These are phyloP conservation scores for Penicillium canescens DNA, from an alignment of 495 filamentous ascomycete species.

Conservation along the genomic window DNA sequence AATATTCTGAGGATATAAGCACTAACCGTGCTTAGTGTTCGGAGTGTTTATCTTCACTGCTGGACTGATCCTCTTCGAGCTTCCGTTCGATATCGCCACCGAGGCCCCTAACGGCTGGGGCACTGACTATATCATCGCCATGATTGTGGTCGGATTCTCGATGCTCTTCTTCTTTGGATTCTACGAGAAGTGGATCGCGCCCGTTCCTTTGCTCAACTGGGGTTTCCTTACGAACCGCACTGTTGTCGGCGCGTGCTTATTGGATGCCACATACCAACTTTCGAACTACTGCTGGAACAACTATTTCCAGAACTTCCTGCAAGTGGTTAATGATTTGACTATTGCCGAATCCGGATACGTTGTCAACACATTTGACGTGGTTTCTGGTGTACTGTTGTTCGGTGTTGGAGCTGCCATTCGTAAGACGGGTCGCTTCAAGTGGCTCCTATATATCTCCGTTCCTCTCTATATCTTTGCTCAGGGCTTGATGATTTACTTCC, in stretches of 20 bases:
- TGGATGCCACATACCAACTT: slow-evolving; percentile 54
- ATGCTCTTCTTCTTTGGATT: slow-evolving; percentile 54
- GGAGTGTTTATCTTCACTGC: slow-evolving; percentile 57
- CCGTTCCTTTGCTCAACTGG: slow-evolving; percentile 51
- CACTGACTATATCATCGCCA: slow-evolving; percentile 48
- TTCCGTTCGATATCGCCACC: slow-evolving; percentile 51
- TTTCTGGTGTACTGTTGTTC: slow-evolving; percentile 41
- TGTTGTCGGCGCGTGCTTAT: slow-evolving; percentile 57
- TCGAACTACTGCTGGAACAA: slow-evolving; percentile 41
- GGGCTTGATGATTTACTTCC: slow-evolving; percentile 64
- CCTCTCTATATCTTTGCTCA: slow-evolving; percentile 54
- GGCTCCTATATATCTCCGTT: slow-evolving; percentile 53
- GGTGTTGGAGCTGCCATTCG: slow-evolving; percentile 51
- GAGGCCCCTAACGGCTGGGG: slow-evolving; percentile 41
- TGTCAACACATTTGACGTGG: slow-evolving; percentile 47
- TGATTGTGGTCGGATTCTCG: slow-evolving; percentile 54
- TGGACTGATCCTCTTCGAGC: slow-evolving; percentile 59
- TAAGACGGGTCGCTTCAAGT: slow-evolving; percentile 52
- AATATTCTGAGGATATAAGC: neutral
- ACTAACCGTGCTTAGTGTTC: slow-evolving; percentile 11
- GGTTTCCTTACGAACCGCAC: slow-evolving; percentile 46
- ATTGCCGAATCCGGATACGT: slow-evolving; percentile 54
- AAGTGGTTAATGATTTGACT: slow-evolving; percentile 61
- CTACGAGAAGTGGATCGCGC: slow-evolving; percentile 54
- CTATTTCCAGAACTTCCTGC: slow-evolving; percentile 63